A percentile compares a stretch with the other conserved stretches of the same genome.
phyloP scores from a whole-genome alignment of 441 rosid genomes.

The Lagerstroemia fauriei region DNA sequence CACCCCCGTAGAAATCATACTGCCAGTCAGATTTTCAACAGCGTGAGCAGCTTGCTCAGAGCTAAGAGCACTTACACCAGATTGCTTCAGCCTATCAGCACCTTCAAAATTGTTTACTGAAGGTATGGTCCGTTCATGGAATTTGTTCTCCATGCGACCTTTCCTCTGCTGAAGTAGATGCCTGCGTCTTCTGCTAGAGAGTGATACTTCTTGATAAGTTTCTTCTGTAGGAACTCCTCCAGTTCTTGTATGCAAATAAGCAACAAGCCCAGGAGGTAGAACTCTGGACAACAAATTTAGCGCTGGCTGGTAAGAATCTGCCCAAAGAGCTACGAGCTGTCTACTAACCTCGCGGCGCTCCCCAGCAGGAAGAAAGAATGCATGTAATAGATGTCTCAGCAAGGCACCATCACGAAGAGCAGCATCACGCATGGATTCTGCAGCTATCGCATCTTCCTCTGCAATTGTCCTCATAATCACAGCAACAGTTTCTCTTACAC shows the following conservation, averaged over 20 bases:
- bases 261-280: constrained; percentile 99
- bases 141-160: constrained; percentile 63
- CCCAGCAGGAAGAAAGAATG: constrained; percentile 83
- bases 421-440: constrained; percentile 99
- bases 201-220: constrained; percentile 67
- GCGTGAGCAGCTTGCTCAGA: constrained; percentile 33
- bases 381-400: constrained; percentile 92
- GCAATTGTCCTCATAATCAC: constrained; percentile 99
- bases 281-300: constrained; percentile 83
- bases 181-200: constrained; percentile 76
- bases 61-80: constrained; percentile 41
- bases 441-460: constrained; percentile 99
- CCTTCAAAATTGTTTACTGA: constrained; percentile 58
- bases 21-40: constrained; percentile 53
- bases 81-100: constrained; percentile 54
- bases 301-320: constrained; percentile 99
- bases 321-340: constrained; percentile 99
- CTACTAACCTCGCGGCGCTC: constrained; percentile 96
- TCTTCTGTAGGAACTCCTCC: constrained; percentile 61
- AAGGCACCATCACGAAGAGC: constrained; percentile 98
- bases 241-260: constrained; percentile 90
- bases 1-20: constrained; percentile 46
- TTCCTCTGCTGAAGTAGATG: constrained; percentile 90
- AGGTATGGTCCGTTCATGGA: constrained; percentile 65
- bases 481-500: constrained; percentile 95